Percentiles rank a stretch among this genome's conserved stretches.
These are phyloP conservation scores for Diaporthe helianthi DNA, from an alignment of 2,329 filamentous ascomycete genomes.

Conservation along the genomic window DNA sequence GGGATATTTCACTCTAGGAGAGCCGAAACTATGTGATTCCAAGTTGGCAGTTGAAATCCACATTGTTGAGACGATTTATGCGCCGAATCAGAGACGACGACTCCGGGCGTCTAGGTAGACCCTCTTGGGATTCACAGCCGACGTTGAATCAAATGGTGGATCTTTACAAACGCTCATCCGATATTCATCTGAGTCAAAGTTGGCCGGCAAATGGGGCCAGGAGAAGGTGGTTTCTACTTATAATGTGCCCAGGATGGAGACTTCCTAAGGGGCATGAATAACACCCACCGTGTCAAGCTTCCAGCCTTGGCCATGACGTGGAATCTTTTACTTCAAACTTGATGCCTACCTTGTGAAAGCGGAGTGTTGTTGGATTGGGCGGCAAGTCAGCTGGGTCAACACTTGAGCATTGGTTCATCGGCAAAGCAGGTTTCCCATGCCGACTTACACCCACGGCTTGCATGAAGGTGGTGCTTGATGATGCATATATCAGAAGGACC, in stretches of 20 bases:
- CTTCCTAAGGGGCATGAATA: neutral
- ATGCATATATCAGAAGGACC: neutral
- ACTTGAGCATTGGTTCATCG: no score
- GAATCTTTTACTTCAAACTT: neutral
- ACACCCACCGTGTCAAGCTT: neutral
- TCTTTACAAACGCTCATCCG: neutral
- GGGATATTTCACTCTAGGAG: neutral
- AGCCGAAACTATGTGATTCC: neutral
- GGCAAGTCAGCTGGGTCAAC: neutral
- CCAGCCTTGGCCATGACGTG: slow-evolving; percentile 5
- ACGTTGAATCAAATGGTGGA: neutral
- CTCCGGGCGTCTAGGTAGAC: neutral
- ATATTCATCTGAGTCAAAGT: neutral
- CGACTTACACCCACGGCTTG: neutral
- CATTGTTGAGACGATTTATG: neutral
- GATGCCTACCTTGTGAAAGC: neutral
- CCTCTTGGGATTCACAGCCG: neutral
- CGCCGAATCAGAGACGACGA: neutral
- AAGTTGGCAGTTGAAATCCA: neutral
- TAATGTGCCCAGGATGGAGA: neutral
- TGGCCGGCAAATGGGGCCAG: neutral
- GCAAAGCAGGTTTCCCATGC: neutral
- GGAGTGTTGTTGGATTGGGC: neutral
- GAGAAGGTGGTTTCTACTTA: neutral
- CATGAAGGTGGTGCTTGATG: neutral